Evolutionary conservation across 345 rosid genomes (phyloP).

Genomic region (Acer negundo): DNA sequence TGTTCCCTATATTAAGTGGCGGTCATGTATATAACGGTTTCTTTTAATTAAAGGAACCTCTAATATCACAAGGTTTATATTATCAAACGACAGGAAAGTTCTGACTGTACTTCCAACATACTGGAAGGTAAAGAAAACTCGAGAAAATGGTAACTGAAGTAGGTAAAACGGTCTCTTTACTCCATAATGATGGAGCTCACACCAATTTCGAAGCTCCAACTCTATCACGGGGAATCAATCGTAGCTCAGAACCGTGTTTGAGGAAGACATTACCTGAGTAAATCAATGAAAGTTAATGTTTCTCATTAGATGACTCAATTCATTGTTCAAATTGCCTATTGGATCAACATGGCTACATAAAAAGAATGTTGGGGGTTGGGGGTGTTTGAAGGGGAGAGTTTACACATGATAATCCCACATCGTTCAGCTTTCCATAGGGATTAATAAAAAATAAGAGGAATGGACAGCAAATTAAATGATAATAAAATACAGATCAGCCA

Average conservation of each 20-base stretch:
- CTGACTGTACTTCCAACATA: not conserved
- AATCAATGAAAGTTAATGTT: conserved; percentile 10
- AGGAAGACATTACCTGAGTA: conserved; percentile 87
- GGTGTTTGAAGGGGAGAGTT: not conserved
- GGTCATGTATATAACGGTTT: not conserved
- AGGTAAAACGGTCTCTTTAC: not conserved
- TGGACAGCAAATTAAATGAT: not conserved
- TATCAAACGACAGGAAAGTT: not conserved
- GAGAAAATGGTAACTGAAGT: not conserved
- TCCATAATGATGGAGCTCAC: conserved; percentile 10
- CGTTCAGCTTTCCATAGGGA: not conserved
- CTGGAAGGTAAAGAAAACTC: not conserved
- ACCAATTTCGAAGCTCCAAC: conserved; percentile 60
- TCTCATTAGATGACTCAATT: not conserved
- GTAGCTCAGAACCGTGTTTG: conserved; percentile 94
- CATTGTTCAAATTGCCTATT: not conserved
- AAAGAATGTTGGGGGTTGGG: not conserved
- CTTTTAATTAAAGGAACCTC: not conserved
- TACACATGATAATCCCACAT: conserved; percentile 1
- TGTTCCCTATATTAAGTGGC: not conserved
- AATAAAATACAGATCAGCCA: not conserved
- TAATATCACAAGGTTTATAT: not conserved
- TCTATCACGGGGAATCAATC: conserved; percentile 93
- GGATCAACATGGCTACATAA: not conserved
- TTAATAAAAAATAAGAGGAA: not conserved